Base-by-base conservation (phyloP, 148 eudicot species). In the Rheum nobile region DNA sequence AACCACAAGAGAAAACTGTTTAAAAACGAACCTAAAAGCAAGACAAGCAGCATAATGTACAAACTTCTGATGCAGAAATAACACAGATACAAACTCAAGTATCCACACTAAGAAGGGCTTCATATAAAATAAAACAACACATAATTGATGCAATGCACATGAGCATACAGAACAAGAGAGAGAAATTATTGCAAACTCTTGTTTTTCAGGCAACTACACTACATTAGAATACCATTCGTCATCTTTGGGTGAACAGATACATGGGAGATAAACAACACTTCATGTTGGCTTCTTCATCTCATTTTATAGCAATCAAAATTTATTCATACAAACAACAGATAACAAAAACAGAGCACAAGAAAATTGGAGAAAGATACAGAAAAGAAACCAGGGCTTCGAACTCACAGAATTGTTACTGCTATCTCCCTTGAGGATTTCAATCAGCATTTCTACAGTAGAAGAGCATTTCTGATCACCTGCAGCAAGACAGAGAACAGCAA, bases 401-500 rank as follows among this genome's bases (percentile, higher is more conserved):
- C 83, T 50, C 86, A 96, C 97, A 78, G 96, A 92, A 75, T 92
- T 87, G 77, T 76, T 82, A 77, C 81, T 80, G 76, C 90, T 82
- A 74, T 92, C 94, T 22, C 83, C 90, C 84, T 83, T 92, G 69
- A 96, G 82, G 54, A 92, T 88, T 35, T 86, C 87, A 21, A 92
- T 96, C 43, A 96, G 88, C 99, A 96, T 96, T 68, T 68, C 17
- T 35, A 68, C 71, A 14, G 71, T 68, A 19, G 71, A 68, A 31
- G 71, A 68, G 19, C 71, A 68, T 68, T 89, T 90, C 74, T 74
- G 78, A 68, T 90, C 91, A 29, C 97, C 97, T 7, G 96, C 96
- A 77, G 97, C 95, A 78, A 96, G 97, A 85, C 99, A 96, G 70
- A 96, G 92, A 81, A 96, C 96, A 55, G 99, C 99, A 72, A 96